Percentiles rank a stretch among this genome's conserved stretches.
These are phyloP conservation scores for Colletotrichum spinosum DNA, from an alignment of 2,329 filamentous ascomycete species.

Conservation along the genomic window DNA sequence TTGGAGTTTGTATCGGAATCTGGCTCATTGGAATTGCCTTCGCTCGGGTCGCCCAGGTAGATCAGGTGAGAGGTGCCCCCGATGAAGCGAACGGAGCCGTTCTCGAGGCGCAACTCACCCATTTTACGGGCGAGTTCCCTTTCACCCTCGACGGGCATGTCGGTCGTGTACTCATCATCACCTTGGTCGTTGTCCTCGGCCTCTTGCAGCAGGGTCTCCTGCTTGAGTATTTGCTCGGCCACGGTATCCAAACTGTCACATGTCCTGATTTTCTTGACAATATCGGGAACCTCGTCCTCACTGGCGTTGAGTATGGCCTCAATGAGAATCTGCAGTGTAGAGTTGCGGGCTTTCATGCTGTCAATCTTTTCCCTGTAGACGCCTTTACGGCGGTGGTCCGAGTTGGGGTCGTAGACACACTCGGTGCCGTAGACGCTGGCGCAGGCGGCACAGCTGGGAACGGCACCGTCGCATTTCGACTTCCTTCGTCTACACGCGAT, in stretches of 20 bases:
- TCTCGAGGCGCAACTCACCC: constrained; percentile 88
- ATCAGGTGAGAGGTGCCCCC: constrained; percentile 95
- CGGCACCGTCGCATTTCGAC: constrained; percentile 91
- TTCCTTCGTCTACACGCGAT: constrained; percentile 84
- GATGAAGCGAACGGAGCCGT: constrained; percentile 90
- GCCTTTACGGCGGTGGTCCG: constrained; percentile 94
- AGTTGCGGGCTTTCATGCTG: constrained; percentile 85
- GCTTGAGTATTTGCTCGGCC: constrained; percentile 64
- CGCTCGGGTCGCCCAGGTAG: constrained; percentile 71
- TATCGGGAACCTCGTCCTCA: constrained; percentile 83
- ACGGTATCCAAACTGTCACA: constrained; percentile 76
- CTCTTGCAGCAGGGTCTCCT: constrained; percentile 49
- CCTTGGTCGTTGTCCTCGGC: constrained; percentile 54
- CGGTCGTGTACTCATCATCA: constrained; percentile 53
- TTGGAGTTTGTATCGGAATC: constrained; percentile 59
- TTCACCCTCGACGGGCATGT: constrained; percentile 69
- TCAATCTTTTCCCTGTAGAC: constrained; percentile 96
- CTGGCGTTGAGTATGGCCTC: constrained; percentile 92
- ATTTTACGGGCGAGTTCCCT: constrained; percentile 90
- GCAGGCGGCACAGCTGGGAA: constrained; percentile 95
- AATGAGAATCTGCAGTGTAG: constrained; percentile 91
- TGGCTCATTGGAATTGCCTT: constrained; percentile 52
- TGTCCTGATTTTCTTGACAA: constrained; percentile 89
- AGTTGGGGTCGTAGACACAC: constrained; percentile 96
- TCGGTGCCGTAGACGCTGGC: constrained; percentile 90